Evolutionary conservation across 352 stramenopile species (phyloP).

Genomic region (Phytophthora agathidicida): DNA sequence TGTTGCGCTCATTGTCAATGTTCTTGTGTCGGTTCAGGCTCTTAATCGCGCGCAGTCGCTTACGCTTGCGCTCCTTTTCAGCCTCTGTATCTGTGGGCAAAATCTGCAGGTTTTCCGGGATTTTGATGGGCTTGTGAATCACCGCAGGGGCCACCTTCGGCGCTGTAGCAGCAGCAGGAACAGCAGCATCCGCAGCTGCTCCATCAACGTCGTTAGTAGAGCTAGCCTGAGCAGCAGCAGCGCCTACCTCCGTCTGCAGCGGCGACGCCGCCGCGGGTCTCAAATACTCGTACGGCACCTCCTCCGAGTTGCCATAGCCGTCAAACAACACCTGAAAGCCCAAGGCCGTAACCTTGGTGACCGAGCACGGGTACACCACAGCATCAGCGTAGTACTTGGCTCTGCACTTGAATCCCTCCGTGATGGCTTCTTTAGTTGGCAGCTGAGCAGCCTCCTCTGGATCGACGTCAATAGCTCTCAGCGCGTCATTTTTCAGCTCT

Average conservation of each 20-base stretch:
- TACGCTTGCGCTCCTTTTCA: conserved; percentile 87
- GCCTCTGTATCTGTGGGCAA: conserved; percentile 84
- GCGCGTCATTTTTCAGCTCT: conserved; percentile 42
- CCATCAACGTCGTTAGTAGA: conserved; percentile 28
- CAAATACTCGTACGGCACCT: conserved; percentile 92
- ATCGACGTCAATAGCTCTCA: conserved; percentile 54
- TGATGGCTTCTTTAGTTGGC: conserved; percentile 45
- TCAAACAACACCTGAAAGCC: conserved; percentile 90
- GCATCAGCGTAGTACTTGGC: conserved; percentile 86
- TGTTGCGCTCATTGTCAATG: conserved; percentile 84
- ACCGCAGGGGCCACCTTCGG: conserved; percentile 45
- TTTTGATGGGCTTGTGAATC: conserved; percentile 79
- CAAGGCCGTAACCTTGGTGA: conserved; percentile 67
- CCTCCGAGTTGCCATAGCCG: conserved; percentile 90
- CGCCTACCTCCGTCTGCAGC: conserved; percentile 14
- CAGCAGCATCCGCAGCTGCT: conserved; percentile 12
- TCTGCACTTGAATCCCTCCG: conserved; percentile 63
- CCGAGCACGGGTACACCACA: conserved; percentile 73
- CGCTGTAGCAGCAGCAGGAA: conserved; percentile 30
- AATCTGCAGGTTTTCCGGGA: conserved; percentile 88
- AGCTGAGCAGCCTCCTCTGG: conserved; percentile 27
- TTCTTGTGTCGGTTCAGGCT: conserved; percentile 88
- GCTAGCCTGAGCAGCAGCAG: conserved; percentile 15
- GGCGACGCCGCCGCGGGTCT: conserved; percentile 12
- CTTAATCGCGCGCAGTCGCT: conserved; percentile 83